Conservation (phyloP, 192 early-diverging fungal genomes). For the Neocallimastix lanati region DNA sequence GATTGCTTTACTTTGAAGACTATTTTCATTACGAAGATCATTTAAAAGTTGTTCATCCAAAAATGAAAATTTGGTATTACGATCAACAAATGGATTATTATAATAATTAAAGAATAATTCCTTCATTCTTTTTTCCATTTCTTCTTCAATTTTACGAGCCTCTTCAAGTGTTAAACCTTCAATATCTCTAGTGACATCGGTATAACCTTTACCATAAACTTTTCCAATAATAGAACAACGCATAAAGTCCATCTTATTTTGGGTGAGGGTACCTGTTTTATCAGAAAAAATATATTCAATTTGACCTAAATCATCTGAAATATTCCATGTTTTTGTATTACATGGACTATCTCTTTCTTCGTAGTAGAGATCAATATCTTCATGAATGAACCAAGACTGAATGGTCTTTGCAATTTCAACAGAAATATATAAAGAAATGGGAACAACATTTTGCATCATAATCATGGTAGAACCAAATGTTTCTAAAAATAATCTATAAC, state of each 20-base stretch:
- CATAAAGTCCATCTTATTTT: constrained; percentile 91
- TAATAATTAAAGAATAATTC: background rate
- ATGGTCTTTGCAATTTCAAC: constrained; percentile 82
- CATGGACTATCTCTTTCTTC: constrained; percentile 53
- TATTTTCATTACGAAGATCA: background rate
- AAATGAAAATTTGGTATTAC: background rate
- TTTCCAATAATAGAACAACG: constrained; percentile 75
- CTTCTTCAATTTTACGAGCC: constrained; percentile 15
- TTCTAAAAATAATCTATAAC: background rate
- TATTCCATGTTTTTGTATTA: constrained; percentile 72
- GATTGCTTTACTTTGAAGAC: background rate
- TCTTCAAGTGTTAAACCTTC: constrained; percentile 9
- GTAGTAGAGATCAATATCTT: constrained; percentile 83
- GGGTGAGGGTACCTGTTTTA: constrained; percentile 41
- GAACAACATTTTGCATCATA: constrained; percentile 87
- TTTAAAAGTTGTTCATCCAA: background rate
- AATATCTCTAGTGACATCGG: constrained; percentile 22
- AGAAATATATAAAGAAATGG: constrained; percentile 84
- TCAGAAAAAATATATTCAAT: background rate
- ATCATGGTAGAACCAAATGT: constrained; percentile 37
- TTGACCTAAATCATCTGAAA: constrained; percentile 12
- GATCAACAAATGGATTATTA: background rate
- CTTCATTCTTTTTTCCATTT: background rate
- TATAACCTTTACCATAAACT: constrained; percentile 53
- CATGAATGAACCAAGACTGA: constrained; percentile 74